phyloP scores from a whole-genome alignment of 148 eudicot genomes.

The Suaeda aralocaspica region DNA sequence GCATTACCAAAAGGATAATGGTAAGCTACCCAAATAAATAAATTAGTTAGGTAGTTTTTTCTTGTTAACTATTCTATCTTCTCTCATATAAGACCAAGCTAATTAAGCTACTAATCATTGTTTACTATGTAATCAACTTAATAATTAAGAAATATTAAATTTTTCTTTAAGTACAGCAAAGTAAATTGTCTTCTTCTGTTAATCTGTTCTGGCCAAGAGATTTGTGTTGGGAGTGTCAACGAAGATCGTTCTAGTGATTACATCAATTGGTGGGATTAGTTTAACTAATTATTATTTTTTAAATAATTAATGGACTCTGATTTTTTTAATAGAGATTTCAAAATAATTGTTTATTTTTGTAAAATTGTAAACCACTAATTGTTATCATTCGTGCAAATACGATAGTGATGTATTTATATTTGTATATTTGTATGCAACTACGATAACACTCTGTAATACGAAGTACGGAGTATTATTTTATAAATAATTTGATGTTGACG shows the following conservation, averaged over 20 bases:
- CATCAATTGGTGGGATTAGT: conserved; percentile 22
- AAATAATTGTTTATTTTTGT: background rate
- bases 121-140: conserved; percentile 20
- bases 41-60: conserved; percentile 6
- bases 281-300: conserved; percentile 17
- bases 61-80: background rate
- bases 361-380: conserved; percentile 17
- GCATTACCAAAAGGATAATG: background rate
- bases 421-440: too few species aligned
- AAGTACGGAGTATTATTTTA: too few species aligned
- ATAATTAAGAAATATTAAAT: background rate
- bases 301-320: background rate
- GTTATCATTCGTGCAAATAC: conserved; percentile 15
- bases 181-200: conserved; percentile 8
- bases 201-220: conserved; percentile 8
- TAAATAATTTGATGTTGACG: conserved; percentile 14
- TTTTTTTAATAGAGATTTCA: background rate
- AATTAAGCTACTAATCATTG: conserved; percentile 21
- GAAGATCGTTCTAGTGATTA: background rate
- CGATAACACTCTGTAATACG: too few species aligned
- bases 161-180: background rate
- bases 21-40: background rate
- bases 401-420: conserved; percentile 17
- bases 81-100: conserved; percentile 5
- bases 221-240: conserved; percentile 5